Base-by-base conservation (phyloP, 306 rosid genomes). In the Vigna angularis region DNA sequence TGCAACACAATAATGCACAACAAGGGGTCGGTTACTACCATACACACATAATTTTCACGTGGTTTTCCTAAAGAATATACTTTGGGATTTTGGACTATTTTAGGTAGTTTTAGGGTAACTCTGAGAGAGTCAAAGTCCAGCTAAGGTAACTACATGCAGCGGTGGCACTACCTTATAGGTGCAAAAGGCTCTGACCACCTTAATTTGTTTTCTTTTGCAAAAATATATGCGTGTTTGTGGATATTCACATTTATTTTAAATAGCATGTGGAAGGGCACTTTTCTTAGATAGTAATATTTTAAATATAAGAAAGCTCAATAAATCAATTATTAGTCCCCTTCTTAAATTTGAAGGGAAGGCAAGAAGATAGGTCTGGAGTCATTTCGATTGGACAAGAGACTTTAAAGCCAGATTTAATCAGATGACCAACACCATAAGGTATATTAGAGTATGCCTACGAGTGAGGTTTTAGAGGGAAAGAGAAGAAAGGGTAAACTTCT, bases 281-380 rank as follows among this genome's bases (percentile, higher is more conserved):
- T 36, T 18, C 32, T 18, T 6, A 34, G 48, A 36, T 53, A 55
- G 11, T 3, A 53, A 26, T 28, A 24, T 63, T 30, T 13, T 7
- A 12, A 14, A 20, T 42, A 38, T 52, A 71, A 3, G 6, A 58
- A 26, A 12, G 47, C 47, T 42, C 51, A 47, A 47, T 50, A 64
- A 47, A 44, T 42, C 55, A 28, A 67, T 28, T 44, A 67, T 34
- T 45, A 30, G 68, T 24, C 44, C 50, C 59, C 24, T 45, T 30
- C 24, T 53, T 7, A 44, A 13, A 45, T 78, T 45, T 67, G 68
- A 66, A 51, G 72, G 66, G 68, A 81, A 69, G 51, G 62, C 14
- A 12, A 47, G 44, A 74, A 58, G 76, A 64, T 14, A 59, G 64
- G 72, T 48, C 47, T 42, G 47, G 9, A 42, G 47, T 3, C 47